Conservation (phyloP, 2,329 filamentous ascomycete species). For the Hypoxylon sp. region DNA sequence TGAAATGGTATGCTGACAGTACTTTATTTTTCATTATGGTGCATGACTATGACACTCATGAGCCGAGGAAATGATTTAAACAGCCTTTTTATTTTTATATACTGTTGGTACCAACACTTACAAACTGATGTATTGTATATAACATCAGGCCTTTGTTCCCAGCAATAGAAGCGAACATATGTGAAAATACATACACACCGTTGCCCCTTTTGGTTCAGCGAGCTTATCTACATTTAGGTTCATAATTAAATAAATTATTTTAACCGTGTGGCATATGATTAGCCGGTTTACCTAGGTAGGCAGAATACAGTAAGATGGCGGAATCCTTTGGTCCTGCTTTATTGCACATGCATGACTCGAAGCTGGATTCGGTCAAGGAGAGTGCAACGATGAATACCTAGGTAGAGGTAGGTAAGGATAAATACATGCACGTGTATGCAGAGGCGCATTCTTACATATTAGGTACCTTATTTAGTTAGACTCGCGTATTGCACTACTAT, state of each 20-base stretch:
- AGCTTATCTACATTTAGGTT: not conserved
- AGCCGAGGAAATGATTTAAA: too few species aligned
- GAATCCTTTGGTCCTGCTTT: conserved; percentile 21
- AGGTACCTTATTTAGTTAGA: not conserved
- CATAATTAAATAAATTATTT: conserved; percentile 18
- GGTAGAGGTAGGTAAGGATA: too few species aligned
- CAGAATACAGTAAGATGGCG: conserved; percentile 1
- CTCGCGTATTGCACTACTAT: not conserved
- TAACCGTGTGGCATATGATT: conserved; percentile 24
- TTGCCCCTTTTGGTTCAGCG: not conserved
- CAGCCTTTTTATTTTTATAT: not conserved
- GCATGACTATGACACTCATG: not conserved
- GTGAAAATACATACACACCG: not conserved
- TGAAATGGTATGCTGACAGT: conserved; percentile 28
- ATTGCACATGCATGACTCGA: conserved; percentile 26
- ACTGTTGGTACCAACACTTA: not conserved
- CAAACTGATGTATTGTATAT: not conserved
- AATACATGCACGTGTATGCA: too few species aligned
- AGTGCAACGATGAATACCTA: not conserved
- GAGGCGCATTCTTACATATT: too few species aligned
- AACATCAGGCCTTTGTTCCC: not conserved
- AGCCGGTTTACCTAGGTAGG: conserved; percentile 19
- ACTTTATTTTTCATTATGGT: not conserved
- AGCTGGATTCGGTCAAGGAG: not conserved
- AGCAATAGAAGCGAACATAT: not conserved